Evolutionary conservation across 164 flowering plant species (phyloP).

Genomic region (Sedum album): DNA sequence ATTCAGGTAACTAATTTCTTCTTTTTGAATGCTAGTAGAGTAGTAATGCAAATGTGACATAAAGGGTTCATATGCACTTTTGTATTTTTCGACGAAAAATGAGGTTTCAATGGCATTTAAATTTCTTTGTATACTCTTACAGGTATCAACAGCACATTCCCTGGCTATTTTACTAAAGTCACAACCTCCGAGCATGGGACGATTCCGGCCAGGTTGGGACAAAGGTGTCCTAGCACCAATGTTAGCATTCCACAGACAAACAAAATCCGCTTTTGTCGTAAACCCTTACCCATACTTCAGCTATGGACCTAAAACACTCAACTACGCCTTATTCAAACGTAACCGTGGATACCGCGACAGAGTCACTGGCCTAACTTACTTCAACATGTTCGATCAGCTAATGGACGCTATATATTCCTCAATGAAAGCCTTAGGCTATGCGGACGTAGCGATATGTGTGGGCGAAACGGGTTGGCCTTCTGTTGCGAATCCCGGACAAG

Average conservation of each 20-base stretch:
- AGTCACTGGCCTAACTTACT: neutral
- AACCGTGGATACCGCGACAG: neutral
- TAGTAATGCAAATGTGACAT: too few species aligned
- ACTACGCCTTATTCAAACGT: neutral
- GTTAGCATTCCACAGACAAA: neutral
- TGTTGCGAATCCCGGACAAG: neutral
- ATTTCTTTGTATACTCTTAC: too few species aligned
- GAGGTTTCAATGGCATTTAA: too few species aligned
- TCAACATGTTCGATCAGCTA: neutral
- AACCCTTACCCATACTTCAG: neutral
- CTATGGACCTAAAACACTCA: neutral
- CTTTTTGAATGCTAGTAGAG: too few species aligned
- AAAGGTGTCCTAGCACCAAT: neutral
- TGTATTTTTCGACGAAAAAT: too few species aligned
- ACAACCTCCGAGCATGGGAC: neutral
- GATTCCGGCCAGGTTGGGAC: neutral
- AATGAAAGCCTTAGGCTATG: neutral
- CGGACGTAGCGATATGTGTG: neutral
- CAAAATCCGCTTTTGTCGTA: neutral
- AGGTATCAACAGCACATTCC: neutral
- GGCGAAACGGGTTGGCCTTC: neutral
- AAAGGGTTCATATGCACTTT: too few species aligned
- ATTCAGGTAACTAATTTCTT: neutral
- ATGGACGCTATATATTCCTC: neutral
- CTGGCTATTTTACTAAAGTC: neutral